Conservation (phyloP, 495 filamentous ascomycete species). For the Xylaria bambusicola region DNA sequence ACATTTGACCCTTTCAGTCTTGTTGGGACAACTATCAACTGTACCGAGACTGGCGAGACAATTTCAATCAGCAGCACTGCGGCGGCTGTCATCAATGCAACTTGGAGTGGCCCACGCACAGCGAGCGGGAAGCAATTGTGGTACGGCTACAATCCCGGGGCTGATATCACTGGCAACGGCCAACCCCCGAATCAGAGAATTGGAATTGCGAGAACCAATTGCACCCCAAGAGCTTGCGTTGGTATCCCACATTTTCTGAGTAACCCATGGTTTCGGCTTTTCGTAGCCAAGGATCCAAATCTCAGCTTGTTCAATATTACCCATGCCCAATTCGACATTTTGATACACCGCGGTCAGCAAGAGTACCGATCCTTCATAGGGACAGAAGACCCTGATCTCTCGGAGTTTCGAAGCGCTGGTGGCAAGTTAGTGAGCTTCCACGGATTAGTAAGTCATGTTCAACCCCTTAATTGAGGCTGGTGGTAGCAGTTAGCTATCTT, state of each 20-base stretch:
- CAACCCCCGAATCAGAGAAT: neutral
- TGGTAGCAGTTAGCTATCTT: too few relatives aligned
- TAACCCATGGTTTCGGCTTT: constrained; percentile 20
- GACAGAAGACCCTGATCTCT: constrained; percentile 44
- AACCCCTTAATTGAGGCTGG: too few relatives aligned
- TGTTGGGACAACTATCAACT: constrained; percentile 26
- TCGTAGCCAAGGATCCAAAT: constrained; percentile 27
- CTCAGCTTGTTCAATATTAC: constrained; percentile 22
- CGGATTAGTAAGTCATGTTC: constrained; percentile 40
- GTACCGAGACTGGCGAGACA: constrained; percentile 4
- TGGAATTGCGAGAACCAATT: constrained; percentile 26
- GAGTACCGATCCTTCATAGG: constrained; percentile 38
- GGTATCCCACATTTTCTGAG: neutral
- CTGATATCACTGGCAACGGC: constrained; percentile 22
- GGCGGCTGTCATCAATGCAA: constrained; percentile 31
- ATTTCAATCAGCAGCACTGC: constrained; percentile 23
- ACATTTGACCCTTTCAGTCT: constrained; percentile 31
- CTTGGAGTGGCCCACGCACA: constrained; percentile 24
- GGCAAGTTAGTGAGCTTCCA: constrained; percentile 52
- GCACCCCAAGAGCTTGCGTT: constrained; percentile 18
- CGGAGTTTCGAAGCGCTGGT: constrained; percentile 36
- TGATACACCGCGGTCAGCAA: constrained; percentile 30
- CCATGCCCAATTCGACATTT: constrained; percentile 22
- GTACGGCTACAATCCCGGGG: constrained; percentile 26
- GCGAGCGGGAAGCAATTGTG: constrained; percentile 25